These are phyloP conservation scores for Cladosporium austrohemisphaericum DNA, from an alignment of 2,329 filamentous ascomycete genomes.

Conservation along the genomic window DNA sequence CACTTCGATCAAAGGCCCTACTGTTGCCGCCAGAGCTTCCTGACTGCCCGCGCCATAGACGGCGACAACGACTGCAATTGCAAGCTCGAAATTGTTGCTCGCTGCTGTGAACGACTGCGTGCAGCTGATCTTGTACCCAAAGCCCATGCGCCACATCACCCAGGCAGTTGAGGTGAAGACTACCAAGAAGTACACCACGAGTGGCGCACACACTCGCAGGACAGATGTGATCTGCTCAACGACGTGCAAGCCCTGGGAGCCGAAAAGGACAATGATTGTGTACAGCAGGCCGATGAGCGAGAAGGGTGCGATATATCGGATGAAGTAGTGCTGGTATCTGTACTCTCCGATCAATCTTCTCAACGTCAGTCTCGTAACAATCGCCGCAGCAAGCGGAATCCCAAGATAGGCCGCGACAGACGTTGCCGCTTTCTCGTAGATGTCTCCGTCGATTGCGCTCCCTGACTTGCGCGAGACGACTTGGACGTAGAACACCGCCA, in stretches of 20 bases:
- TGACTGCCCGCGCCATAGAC: conserved; percentile 74
- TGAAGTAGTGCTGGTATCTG: conserved; percentile 66
- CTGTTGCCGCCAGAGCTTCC: conserved; percentile 76
- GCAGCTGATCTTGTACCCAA: conserved; percentile 64
- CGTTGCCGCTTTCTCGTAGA: conserved; percentile 57
- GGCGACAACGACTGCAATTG: conserved; percentile 82
- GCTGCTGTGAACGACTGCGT: conserved; percentile 87
- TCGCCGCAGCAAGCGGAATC: conserved; percentile 74
- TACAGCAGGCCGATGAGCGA: conserved; percentile 81
- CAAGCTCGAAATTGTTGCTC: conserved; percentile 90
- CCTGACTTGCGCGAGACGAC: conserved; percentile 54
- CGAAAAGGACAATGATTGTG: conserved; percentile 83
- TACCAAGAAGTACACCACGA: conserved; percentile 74
- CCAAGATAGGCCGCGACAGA: conserved; percentile 80
- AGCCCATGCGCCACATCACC: conserved; percentile 62
- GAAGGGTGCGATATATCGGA: conserved; percentile 67
- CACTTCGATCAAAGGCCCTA: conserved; percentile 82
- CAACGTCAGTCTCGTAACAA: conserved; percentile 67
- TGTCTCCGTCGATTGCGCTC: conserved; percentile 36
- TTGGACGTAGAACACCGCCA: conserved; percentile 55
- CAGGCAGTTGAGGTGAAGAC: conserved; percentile 69
- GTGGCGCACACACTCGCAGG: conserved; percentile 72
- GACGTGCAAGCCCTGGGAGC: conserved; percentile 71
- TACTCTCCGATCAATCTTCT: conserved; percentile 51
- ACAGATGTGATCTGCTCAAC: conserved; percentile 82